Evolutionary conservation across 441 rosid species (phyloP), one percentile per base, ranked within the genome.

Genomic region (Adansonia grandidieri): DNA sequence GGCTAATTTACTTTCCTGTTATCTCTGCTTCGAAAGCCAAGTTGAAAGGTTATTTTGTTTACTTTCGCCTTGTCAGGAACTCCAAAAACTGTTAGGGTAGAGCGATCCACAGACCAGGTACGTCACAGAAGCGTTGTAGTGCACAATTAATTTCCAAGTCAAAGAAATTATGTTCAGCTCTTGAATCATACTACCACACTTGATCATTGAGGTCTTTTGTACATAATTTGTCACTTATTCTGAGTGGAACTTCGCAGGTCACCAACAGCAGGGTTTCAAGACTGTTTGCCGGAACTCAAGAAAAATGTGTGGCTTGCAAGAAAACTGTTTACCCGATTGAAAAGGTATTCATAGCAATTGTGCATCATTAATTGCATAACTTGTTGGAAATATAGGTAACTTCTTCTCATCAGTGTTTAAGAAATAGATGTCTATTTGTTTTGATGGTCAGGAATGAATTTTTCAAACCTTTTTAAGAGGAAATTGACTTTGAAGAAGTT

Each of bases 291-390:
- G 96, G 96, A 80, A 91, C 93, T 62, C 93, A 87, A 78, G 96
- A 91, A 58, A 91, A 91, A 81, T 91, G 96, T 60, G 86, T 88
- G 45, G 87, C 92, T 68, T 91, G 96, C 87, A 85, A 85, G 82
- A 91, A 86, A 84, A 91, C 92, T 77, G 96, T 91, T 71, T 90
- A 91, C 79, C 96, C 96, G 2, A 62, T 90, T 65, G 96, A 91
- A 81, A 89, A 86, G 95, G 93, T 88, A 86, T 78, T 40, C 14
- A 19, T 64, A 4, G 56, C 10, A 15, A 63, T 15, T 73, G 28
- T 22, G 60, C 19, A 19, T 8, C 53, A 53, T 44, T 53, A 65
- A 4, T 37, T 51, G 20, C 67, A 63, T 5, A 15, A 63, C 40
- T 13, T 47, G 32, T 28, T 28, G 2, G 32, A 28, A 28, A 28